Evolutionary conservation across 441 rosid species (phyloP).

Genomic region (Eruca vesicaria): DNA sequence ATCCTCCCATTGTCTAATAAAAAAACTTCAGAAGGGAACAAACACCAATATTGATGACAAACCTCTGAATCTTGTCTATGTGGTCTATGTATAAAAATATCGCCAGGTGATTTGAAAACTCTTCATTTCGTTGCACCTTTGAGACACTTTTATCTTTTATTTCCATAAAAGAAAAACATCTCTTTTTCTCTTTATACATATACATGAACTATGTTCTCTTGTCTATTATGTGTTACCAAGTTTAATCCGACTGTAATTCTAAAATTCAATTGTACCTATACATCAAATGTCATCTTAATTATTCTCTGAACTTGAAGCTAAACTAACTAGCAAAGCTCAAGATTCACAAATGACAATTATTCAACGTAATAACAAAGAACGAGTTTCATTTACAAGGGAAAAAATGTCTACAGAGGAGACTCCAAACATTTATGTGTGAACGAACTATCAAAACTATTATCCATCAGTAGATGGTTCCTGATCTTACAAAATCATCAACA

Average conservation of each 20-base stretch:
- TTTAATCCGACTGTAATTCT: too few relatives aligned
- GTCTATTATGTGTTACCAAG: not conserved
- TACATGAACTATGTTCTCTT: too few relatives aligned
- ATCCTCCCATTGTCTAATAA: too few relatives aligned
- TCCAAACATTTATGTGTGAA: conserved; percentile 15
- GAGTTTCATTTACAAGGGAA: conserved; percentile 5
- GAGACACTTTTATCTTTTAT: too few relatives aligned
- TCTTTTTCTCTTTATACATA: too few relatives aligned
- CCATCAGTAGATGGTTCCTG: conserved; percentile 23
- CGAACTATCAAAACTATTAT: not conserved
- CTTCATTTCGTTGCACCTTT: too few relatives aligned
- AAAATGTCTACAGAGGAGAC: not conserved
- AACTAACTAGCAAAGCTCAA: not conserved
- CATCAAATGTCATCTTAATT: not conserved
- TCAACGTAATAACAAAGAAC: not conserved
- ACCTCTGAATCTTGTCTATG: conserved; percentile 12
- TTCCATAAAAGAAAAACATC: too few relatives aligned
- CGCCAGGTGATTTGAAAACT: too few relatives aligned
- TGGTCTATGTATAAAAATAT: not conserved
- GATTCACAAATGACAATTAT: not conserved
- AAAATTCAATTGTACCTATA: too few relatives aligned
- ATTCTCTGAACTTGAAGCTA: not conserved
- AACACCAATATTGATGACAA: conserved; percentile 29
- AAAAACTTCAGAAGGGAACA: conserved; percentile 19
- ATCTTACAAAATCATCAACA: conserved; percentile 26